These are phyloP conservation scores for Penicillium palitans DNA, from an alignment of 2,329 filamentous ascomycete genomes.

Conservation along the genomic window DNA sequence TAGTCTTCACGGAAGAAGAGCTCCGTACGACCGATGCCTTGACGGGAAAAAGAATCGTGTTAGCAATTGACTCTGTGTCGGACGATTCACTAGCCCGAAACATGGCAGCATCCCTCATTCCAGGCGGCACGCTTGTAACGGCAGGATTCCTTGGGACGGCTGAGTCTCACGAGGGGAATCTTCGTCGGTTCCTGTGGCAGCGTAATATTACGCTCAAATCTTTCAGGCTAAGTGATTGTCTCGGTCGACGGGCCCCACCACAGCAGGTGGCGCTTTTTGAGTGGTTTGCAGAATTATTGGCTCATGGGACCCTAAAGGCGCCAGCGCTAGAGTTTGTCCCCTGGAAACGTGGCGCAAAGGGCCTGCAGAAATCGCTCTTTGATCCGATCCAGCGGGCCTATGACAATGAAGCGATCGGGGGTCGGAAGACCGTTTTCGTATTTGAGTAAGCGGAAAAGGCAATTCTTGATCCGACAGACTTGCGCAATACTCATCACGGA, in stretches of 20 bases:
- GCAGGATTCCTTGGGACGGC: neutral
- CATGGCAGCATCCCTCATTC: neutral
- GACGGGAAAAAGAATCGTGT: neutral
- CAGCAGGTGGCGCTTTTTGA: neutral
- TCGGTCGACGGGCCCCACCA: neutral
- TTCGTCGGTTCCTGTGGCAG: neutral
- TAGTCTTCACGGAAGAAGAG: neutral
- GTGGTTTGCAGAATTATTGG: neutral
- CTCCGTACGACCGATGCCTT: neutral
- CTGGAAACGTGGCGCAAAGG: neutral
- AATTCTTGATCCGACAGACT: neutral
- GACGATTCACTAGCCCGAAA: neutral
- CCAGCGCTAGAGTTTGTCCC: neutral
- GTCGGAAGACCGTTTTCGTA: neutral
- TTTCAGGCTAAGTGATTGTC: neutral
- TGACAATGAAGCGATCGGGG: neutral
- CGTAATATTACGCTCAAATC: neutral
- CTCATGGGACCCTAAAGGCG: neutral
- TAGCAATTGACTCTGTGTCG: neutral
- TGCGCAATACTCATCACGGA: too few species aligned
- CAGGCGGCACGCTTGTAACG: neutral
- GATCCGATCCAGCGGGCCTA: neutral
- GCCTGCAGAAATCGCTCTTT: neutral
- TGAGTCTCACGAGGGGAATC: neutral
- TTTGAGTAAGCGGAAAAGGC: neutral